These are phyloP conservation scores for Bassia scoparia DNA, from an alignment of 148 eudicot genomes.

Conservation along the genomic window DNA sequence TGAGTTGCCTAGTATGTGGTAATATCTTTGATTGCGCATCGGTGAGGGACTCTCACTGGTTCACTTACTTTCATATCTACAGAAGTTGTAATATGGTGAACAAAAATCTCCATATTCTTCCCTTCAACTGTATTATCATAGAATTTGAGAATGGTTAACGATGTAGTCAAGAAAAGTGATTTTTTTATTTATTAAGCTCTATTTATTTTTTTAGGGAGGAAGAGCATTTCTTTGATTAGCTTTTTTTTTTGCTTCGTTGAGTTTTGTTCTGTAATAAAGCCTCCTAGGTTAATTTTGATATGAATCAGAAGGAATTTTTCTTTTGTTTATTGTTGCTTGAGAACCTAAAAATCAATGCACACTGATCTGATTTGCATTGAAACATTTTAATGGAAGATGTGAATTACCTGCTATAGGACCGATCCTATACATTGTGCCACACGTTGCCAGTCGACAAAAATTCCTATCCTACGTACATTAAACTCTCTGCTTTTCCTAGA, in stretches of 20 bases:
- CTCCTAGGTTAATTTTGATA: neutral
- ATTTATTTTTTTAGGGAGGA: neutral
- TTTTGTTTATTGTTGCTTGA: neutral
- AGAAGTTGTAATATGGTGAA: conserved; percentile 83
- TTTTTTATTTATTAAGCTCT: no score
- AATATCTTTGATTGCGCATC: conserved; percentile 62
- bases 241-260: neutral
- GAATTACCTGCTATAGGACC: conserved; percentile 75
- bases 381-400: neutral
- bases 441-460: conserved; percentile 87
- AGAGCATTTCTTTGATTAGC: neutral
- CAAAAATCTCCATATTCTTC: conserved; percentile 77
- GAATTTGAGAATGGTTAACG: neutral
- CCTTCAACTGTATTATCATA: conserved; percentile 53
- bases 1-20: conserved; percentile 79
- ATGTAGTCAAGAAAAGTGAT: neutral
- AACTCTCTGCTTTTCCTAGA: conserved; percentile 94
- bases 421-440: conserved; percentile 86
- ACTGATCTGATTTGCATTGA: neutral
- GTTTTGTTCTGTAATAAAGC: neutral
- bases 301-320: neutral
- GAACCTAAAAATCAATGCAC: neutral
- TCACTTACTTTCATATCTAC: conserved; percentile 63
- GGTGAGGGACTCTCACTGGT: conserved; percentile 45
- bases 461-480: conserved; percentile 81